A percentile compares a stretch with the other conserved stretches of the same genome.
Evolutionary conservation across 1,284 basidiomycete species (phyloP).

Genomic region (Puccinia polysora): DNA sequence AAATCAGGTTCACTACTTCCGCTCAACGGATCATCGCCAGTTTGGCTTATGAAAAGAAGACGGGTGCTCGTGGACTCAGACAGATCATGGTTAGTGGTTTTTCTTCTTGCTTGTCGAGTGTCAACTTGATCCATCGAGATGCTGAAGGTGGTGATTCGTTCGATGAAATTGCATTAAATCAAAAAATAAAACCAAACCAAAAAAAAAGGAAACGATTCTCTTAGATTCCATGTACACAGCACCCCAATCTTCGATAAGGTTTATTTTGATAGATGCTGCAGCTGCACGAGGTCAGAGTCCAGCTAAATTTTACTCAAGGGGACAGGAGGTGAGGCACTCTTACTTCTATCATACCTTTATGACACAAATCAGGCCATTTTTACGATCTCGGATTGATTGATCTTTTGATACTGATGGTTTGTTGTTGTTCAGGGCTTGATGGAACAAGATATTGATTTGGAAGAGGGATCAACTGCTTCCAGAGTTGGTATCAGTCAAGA

Average conservation of each 20-base stretch:
- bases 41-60: conserved; percentile 71
- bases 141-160: no score
- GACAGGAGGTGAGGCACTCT: conserved; percentile 20
- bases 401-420: neutral
- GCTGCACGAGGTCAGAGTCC: neutral
- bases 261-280: conserved; percentile 23
- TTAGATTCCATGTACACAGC: conserved; percentile 35
- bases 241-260: conserved; percentile 34
- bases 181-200: neutral
- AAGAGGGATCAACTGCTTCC: conserved; percentile 23
- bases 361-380: neutral
- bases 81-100: conserved; percentile 69
- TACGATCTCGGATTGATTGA: neutral
- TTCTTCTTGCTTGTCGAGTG: neutral
- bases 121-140: no score
- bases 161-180: no score
- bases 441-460: conserved; percentile 16
- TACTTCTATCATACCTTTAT: neutral
- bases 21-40: conserved; percentile 64
- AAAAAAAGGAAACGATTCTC: conserved; percentile 17
- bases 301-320: conserved; percentile 32
- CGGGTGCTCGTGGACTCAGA: conserved; percentile 80
- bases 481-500: no score
- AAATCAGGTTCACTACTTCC: conserved; percentile 53
- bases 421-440: conserved; percentile 19